phyloP scores from a whole-genome alignment of 2,329 filamentous ascomycete species.

The Xylaria hypoxylon region DNA sequence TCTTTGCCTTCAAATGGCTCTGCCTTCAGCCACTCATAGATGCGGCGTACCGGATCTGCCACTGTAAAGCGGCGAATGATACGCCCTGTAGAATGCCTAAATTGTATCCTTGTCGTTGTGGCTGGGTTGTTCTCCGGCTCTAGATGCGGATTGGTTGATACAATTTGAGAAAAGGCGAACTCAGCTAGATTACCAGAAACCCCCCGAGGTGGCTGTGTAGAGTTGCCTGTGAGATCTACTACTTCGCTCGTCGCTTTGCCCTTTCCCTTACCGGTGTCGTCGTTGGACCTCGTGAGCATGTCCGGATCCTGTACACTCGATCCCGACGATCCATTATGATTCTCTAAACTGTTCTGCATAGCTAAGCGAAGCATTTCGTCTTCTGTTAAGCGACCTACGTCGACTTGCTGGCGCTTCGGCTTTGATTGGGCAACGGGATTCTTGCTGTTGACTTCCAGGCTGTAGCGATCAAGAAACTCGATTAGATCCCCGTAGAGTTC shows the following conservation, averaged over 20 bases:
- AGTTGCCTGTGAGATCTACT: conserved; percentile 39
- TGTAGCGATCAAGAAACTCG: conserved; percentile 98
- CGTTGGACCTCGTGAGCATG: conserved; percentile 78
- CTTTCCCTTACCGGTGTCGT: conserved; percentile 65
- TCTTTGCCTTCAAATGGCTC: conserved; percentile 83
- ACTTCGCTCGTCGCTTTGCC: conserved; percentile 56
- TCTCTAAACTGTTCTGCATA: conserved; percentile 84
- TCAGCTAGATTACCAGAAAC: conserved; percentile 42
- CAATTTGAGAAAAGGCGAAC: conserved; percentile 75
- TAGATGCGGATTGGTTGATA: conserved; percentile 76
- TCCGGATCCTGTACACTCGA: conserved; percentile 83
- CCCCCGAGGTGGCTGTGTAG: conserved; percentile 34
- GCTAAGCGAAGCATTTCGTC: conserved; percentile 98
- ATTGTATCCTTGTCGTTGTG: conserved; percentile 88
- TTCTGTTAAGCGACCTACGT: conserved; percentile 91
- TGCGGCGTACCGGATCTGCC: conserved; percentile 79
- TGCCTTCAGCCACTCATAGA: conserved; percentile 98
- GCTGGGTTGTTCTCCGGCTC: conserved; percentile 80
- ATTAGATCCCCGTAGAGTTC: conserved; percentile 93
- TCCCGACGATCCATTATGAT: conserved; percentile 57
- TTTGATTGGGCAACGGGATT: conserved; percentile 89
- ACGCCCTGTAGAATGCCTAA: conserved; percentile 85
- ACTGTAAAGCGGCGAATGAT: conserved; percentile 88
- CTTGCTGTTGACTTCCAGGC: conserved; percentile 85
- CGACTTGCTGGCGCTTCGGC: conserved; percentile 75